Percentiles rank a stretch among this genome's conserved stretches.
Conservation (phyloP, 139 green algal species). For the Chlorella sp. region DNA sequence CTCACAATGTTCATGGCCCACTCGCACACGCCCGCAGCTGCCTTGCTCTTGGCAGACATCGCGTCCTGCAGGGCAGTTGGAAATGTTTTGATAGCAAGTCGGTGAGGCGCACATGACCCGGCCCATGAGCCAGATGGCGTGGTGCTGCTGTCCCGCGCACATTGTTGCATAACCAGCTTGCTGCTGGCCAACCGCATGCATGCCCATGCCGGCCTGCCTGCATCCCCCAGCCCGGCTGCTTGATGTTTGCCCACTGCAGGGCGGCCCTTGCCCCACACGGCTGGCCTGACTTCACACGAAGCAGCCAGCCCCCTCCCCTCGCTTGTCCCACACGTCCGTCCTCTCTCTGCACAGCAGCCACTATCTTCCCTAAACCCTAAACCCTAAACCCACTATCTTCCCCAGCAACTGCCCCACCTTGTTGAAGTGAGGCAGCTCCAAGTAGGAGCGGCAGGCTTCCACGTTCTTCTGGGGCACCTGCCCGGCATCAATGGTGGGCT, state of each 20-base stretch:
- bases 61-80: slow-evolving; percentile 48
- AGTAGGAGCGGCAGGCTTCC: slow-evolving; percentile 79
- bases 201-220: no score
- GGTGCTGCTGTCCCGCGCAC: neutral
- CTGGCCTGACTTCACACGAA: no score
- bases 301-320: no score
- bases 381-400: no score
- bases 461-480: slow-evolving; percentile 82
- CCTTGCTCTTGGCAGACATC: slow-evolving; percentile 88
- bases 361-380: neutral
- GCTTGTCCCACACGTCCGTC: no score
- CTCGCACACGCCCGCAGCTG: slow-evolving; percentile 89
- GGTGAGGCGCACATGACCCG: slow-evolving; percentile 63
- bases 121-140: slow-evolving; percentile 72
- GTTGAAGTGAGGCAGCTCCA: slow-evolving; percentile 89
- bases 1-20: slow-evolving; percentile 93
- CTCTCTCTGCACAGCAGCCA: no score
- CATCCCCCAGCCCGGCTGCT: no score
- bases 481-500: slow-evolving; percentile 86
- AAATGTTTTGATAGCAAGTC: no score
- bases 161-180: neutral
- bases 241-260: neutral
- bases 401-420: no score
- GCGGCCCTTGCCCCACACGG: no score
- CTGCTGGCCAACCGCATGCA: neutral